phyloP scores from a whole-genome alignment of 345 rosid species.

The Eucalyptus curtisii region DNA sequence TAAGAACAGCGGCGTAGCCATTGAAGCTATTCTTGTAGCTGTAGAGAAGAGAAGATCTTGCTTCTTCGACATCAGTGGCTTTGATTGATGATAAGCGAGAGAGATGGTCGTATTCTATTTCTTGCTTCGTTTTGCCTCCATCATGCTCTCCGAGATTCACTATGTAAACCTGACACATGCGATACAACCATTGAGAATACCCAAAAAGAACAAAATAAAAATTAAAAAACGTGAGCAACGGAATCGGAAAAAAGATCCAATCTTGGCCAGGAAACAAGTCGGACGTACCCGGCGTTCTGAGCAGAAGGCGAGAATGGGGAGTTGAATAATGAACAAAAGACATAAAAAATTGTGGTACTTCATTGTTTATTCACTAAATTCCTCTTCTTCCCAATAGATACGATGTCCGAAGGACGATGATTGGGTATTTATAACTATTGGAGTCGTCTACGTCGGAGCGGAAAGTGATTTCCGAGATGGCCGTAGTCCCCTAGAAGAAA shows the following conservation, averaged over 20 bases:
- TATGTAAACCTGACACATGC: constrained; percentile 39
- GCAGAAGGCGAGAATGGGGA: not conserved
- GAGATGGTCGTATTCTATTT: constrained; percentile 50
- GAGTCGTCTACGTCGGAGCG: not conserved
- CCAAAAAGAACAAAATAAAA: not conserved
- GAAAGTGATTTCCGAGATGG: not conserved
- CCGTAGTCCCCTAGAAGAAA: not conserved
- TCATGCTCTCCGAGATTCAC: constrained; percentile 52
- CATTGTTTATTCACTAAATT: not conserved
- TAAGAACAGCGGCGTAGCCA: constrained; percentile 67
- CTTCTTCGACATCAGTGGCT: constrained; percentile 42
- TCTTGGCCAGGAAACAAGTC: not conserved
- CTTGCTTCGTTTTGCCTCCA: constrained; percentile 38
- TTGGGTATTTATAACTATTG: not conserved
- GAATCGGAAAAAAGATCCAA: too few relatives aligned
- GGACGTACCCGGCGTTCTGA: not conserved
- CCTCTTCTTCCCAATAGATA: not conserved
- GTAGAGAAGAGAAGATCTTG: constrained; percentile 56
- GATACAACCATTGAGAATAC: not conserved
- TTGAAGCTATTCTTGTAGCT: constrained; percentile 89
- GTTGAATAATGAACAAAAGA: not conserved
- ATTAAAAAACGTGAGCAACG: not conserved
- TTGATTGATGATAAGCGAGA: constrained; percentile 56
- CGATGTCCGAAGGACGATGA: not conserved
- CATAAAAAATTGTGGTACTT: not conserved